phyloP scores from a whole-genome alignment of 805 yeast species.

The Maudiozyma serrabonitensis region DNA sequence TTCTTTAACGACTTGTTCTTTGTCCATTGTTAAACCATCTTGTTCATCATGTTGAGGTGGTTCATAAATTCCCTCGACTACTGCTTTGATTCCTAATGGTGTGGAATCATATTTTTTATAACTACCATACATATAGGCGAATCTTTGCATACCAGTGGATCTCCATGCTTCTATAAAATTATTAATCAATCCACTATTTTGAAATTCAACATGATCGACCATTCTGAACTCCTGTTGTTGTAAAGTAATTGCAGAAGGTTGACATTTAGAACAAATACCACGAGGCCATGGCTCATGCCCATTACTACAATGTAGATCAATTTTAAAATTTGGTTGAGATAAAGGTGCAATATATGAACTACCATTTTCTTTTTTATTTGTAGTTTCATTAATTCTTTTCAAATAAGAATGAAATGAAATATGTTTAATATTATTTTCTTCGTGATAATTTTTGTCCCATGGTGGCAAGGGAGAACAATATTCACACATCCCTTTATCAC shows the following conservation, averaged over 20 bases:
- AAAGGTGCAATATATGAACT: conserved; percentile 76
- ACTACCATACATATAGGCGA: conserved; percentile 76
- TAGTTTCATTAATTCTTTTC: conserved; percentile 56
- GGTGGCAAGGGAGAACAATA: conserved; percentile 94
- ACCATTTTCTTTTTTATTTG: conserved; percentile 47
- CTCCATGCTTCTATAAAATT: conserved; percentile 90
- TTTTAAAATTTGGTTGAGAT: conserved; percentile 57
- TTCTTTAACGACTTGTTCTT: conserved; percentile 29
- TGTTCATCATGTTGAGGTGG: conserved; percentile 80
- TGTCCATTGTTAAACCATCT: conserved; percentile 69
- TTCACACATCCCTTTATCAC: conserved; percentile 95
- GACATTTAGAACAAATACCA: conserved; percentile 94
- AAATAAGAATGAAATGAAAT: conserved; percentile 77
- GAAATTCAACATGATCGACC: conserved; percentile 96
- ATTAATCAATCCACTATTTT: conserved; percentile 63
- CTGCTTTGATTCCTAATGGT: conserved; percentile 90
- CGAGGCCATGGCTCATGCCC: conserved; percentile 93
- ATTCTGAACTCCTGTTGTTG: conserved; percentile 85
- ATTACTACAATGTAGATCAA: conserved; percentile 50
- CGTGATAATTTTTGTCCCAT: conserved; percentile 74
- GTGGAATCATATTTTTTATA: conserved; percentile 62
- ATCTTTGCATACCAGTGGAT: conserved; percentile 72
- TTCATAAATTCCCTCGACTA: conserved; percentile 88
- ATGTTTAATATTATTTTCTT: conserved; percentile 74
- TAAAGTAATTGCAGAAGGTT: conserved; percentile 88